Base-by-base conservation (phyloP, 305 asterid genomes). In the Solanum chacoense region DNA sequence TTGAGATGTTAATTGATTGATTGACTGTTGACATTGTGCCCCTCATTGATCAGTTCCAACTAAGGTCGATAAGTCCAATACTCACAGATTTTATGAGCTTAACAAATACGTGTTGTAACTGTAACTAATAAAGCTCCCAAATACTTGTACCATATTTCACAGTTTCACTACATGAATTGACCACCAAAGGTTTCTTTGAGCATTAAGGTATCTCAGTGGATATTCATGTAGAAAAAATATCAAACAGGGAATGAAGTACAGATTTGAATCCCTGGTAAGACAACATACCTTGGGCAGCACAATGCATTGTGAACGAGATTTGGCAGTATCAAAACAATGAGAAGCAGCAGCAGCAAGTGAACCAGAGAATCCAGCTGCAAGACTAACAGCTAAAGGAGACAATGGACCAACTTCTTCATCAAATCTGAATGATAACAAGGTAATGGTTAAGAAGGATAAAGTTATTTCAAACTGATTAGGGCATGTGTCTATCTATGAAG, bases 361-460 rank as follows among this genome's bases (percentile, higher is more conserved):
- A 86, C 99, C 99, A 80, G 99, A 96, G 91, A 98, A 93, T 87
- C 99, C 99, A 92, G 98, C 99, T 3, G 97, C 95, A 67, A 98
- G 94, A 88, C 95, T 95, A 87, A 95, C 94, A 89, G 98, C 96
- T 88, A 94, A 87, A 87, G 99, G 99, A 89, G 98, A 93, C 91
- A 98, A 90, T 37, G 98, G 98, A 50, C 98, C 99, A 86, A 94
- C 94, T 88, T 98, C 99, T 88, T 90, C 94, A 91, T 94, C 93
- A 29, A 90, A 86, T 91, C 99, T 97, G 94, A 91, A 88, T 28
- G 85, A 45, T 31, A 18, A 88, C 29, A 55, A 83, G 45, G 29
- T 20, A 6, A 80, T 50, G 72, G 20, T 45, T 29, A 45, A 81
- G 65, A 40, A 80, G 72, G 28, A 83, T 50, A 20, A 83, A 83